Evolutionary conservation across 2,329 filamentous ascomycete species (phyloP), one percentile per base, ranked within the genome.

Genomic region (Trichophyton simii): DNA sequence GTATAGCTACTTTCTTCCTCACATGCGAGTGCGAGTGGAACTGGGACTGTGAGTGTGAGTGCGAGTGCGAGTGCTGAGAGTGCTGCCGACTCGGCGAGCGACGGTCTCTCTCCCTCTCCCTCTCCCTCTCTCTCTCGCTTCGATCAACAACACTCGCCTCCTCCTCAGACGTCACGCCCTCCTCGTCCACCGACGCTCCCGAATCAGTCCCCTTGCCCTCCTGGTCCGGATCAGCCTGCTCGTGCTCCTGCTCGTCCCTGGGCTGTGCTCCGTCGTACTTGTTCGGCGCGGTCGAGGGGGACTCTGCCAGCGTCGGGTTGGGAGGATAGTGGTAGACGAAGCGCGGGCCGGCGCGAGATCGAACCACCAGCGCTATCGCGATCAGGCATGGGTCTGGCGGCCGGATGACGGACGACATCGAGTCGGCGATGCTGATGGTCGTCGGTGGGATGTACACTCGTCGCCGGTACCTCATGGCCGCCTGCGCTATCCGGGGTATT

Each of bases 271-370:
- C 25, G 50, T 60, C 67, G 28, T 48, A 36, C 9, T 18, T 22
- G 20, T 41, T 50, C 8, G 44, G 42, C 4, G 41, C 22, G 63
- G 69, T 72, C 61, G 68, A 68, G 41, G 70, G 70, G 38, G 72
- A 68, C 61, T 73, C 69, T 44, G 74, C 66, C 38, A 72, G 72
- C 61, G 77, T 73, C 65, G 79, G 73, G 68, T 77, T 74, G 67
- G 85, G 81, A n/a, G 90, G 90, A 69, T 94, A 94, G 73, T 95
- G 89, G 73, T 91, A 95, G 68, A 94, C 87, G 68, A 94, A 87
- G 65, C 85, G 84, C 31, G 90, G 88, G 15, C 90, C 89, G 67
- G 89, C 87, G 66, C 87, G 84, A 38, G 87, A 88, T 66, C 87
- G 83, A 68, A 89, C 84, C 66, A 91, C 83, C 44, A 92, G 82